A percentile compares a stretch with the other conserved stretches of the same genome.
phyloP scores from a whole-genome alignment of 108 stramenopile species.

The Nitzschia inconspicua region DNA sequence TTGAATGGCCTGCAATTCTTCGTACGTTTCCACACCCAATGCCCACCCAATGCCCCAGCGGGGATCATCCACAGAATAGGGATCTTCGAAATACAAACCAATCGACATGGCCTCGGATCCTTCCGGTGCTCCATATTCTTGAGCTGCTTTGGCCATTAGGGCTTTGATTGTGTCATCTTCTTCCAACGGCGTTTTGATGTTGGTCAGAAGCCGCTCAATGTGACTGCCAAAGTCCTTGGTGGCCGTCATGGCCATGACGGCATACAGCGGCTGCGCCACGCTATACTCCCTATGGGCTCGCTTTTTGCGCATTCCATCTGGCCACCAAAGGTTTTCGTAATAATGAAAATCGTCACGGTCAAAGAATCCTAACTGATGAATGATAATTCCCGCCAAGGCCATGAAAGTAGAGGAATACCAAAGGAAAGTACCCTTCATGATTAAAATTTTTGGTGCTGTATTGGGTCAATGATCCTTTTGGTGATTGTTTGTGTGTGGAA shows the following conservation, averaged over 20 bases:
- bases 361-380: too few relatives aligned
- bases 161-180: background rate
- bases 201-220: constrained; percentile 4
- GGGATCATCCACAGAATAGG: constrained; percentile 5
- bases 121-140: constrained; percentile 5
- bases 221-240: constrained; percentile 4
- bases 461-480: too few relatives aligned
- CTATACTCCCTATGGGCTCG: too few relatives aligned
- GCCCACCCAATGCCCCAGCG: constrained; percentile 25
- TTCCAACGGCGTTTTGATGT: background rate
- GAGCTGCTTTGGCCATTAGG: background rate
- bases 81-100: constrained; percentile 23
- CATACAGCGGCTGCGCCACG: background rate
- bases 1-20: background rate
- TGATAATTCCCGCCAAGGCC: too few relatives aligned
- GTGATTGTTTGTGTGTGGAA: too few relatives aligned
- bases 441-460: too few relatives aligned
- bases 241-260: background rate
- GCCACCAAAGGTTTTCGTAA: too few relatives aligned
- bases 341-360: too few relatives aligned
- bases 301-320: too few relatives aligned
- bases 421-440: too few relatives aligned
- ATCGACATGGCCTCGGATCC: constrained; percentile 1
- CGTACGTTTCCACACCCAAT: background rate
- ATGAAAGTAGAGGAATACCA: too few relatives aligned